These are phyloP conservation scores for Candida ficus DNA, from an alignment of 805 yeast genomes.

Conservation along the genomic window DNA sequence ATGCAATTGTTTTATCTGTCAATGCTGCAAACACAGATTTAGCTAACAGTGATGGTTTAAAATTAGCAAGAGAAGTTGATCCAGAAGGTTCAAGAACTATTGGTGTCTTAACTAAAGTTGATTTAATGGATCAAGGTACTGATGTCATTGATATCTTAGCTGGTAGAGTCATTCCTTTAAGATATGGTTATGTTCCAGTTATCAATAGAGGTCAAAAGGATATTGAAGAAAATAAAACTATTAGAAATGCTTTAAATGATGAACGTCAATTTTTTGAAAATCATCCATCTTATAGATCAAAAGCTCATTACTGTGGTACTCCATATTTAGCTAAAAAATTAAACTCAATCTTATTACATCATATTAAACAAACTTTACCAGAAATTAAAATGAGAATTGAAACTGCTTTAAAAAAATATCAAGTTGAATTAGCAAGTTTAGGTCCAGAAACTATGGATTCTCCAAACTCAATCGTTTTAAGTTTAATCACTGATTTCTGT, in stretches of 20 bases:
- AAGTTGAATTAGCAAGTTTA: constrained; percentile 65
- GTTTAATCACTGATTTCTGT: constrained; percentile 87
- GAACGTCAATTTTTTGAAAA: constrained; percentile 79
- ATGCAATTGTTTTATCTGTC: constrained; percentile 90
- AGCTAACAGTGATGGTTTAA: constrained; percentile 95
- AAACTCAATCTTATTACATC: constrained; percentile 82
- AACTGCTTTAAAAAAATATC: constrained; percentile 77
- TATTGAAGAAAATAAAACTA: constrained; percentile 82
- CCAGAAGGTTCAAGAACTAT: constrained; percentile 95
- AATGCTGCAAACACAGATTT: constrained; percentile 95
- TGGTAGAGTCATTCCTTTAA: constrained; percentile 89
- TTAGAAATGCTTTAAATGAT: constrained; percentile 77
- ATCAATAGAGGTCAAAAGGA: constrained; percentile 97
- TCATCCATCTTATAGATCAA: constrained; percentile 87
- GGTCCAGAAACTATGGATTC: constrained; percentile 91
- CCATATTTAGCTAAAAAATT: constrained; percentile 92
- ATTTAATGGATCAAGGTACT: constrained; percentile 96
- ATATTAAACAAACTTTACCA: constrained; percentile 83
- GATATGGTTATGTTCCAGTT: constrained; percentile 96
- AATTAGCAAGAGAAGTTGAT: constrained; percentile 95
- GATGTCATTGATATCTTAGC: constrained; percentile 94
- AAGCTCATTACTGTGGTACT: constrained; percentile 97
- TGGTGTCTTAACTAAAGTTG: constrained; percentile 95
- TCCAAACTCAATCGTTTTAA: constrained; percentile 83
- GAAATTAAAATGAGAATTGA: constrained; percentile 91